Evolutionary conservation across 768 basidiomycete species (phyloP).

Genomic region (Agrocybe pediades): DNA sequence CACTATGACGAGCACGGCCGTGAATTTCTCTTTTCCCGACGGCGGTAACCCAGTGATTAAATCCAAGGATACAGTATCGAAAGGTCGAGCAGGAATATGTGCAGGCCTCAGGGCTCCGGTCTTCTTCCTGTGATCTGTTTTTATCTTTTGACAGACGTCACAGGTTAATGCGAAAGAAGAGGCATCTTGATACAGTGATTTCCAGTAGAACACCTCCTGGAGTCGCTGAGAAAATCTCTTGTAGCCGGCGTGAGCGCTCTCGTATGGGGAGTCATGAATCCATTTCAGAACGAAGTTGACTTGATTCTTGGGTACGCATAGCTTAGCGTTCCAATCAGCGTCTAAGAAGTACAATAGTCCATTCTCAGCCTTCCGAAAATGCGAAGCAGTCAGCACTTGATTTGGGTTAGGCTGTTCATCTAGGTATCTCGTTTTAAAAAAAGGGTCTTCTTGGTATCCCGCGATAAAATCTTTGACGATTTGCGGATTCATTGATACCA

Average conservation of each 20-base stretch:
- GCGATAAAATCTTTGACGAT: too few species aligned
- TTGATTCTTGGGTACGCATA: conserved; percentile 27
- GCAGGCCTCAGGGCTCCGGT: too few species aligned
- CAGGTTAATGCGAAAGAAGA: conserved; percentile 16
- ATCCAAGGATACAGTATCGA: too few species aligned
- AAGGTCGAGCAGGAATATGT: too few species aligned
- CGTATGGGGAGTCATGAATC: conserved; percentile 21
- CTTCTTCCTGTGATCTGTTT: conserved; percentile 14
- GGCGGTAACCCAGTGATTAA: too few species aligned
- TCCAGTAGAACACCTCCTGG: conserved; percentile 30
- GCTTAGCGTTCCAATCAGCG: conserved; percentile 14
- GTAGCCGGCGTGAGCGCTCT: conserved; percentile 31
- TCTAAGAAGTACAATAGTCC: conserved; percentile 27
- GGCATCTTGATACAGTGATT: conserved; percentile 25
- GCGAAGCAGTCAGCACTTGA: too few species aligned
- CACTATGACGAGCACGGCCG: conserved; percentile 23
- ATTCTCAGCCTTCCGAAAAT: conserved; percentile 6
- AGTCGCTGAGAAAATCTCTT: conserved; percentile 25
- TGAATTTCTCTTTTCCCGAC: too few species aligned
- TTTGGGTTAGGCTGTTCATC: too few species aligned
- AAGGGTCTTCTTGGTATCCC: not conserved
- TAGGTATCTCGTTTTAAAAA: too few species aligned
- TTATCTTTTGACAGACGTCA: conserved; percentile 27
- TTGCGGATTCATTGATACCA: too few species aligned
- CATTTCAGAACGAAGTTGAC: conserved; percentile 21